Percentiles rank a stretch among this genome's conserved stretches.
These are phyloP conservation scores for Raphidocelis subcapitata DNA, from an alignment of 139 green algal species.

Conservation along the genomic window DNA sequence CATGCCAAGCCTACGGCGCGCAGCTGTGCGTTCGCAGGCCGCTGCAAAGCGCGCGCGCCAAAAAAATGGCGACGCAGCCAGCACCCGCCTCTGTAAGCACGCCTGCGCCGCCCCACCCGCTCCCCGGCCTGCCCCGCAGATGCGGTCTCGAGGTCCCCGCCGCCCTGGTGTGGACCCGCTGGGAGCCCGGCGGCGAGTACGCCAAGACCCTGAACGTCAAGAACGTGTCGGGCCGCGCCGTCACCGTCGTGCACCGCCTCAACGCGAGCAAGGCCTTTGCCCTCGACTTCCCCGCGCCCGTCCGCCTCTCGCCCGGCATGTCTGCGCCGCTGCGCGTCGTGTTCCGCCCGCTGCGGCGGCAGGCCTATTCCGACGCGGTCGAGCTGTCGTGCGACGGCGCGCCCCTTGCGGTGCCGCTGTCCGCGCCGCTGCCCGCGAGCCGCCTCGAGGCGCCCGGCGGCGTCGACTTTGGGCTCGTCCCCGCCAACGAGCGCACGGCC, in stretches of 20 bases:
- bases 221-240: conserved; percentile 53
- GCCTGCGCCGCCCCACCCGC: no score
- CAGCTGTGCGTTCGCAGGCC: no score
- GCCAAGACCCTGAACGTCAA: conserved; percentile 55
- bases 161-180: conserved; percentile 62
- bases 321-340: conserved; percentile 40
- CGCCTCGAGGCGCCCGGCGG: conserved; percentile 39
- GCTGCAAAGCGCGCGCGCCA: no score
- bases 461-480: conserved; percentile 59
- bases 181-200: conserved; percentile 64
- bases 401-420: conserved; percentile 10
- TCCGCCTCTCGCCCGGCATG: conserved; percentile 71
- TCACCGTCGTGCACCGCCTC: conserved; percentile 63
- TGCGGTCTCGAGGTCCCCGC: conserved; percentile 69
- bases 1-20: no score
- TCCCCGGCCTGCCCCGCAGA: no score
- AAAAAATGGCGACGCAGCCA: no score
- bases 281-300: conserved; percentile 72
- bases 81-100: no score
- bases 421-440: conserved; percentile 20
- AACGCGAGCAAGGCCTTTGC: conserved; percentile 64
- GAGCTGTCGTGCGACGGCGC: conserved; percentile 38
- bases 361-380: conserved; percentile 58
- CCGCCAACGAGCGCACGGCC: conserved; percentile 36
- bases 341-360: conserved; percentile 58